Base-by-base conservation (phyloP, 106 monocot genomes). In the Apostasia shenzhenica region DNA sequence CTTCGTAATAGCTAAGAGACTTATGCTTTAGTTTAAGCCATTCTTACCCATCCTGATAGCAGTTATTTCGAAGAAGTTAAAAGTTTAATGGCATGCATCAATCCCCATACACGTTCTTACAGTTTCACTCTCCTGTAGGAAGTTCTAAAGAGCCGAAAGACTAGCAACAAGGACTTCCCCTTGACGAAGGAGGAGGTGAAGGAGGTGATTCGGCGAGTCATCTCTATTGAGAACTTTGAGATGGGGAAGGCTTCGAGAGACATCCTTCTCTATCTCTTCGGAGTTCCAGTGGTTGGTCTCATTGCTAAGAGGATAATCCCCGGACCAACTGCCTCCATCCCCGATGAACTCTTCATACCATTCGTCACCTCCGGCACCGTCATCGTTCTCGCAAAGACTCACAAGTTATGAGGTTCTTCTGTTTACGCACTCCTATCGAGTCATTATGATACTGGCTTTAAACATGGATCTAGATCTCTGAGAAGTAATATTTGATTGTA, bases 301-400 rank as follows among this genome's bases (percentile, higher is more conserved):
- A 1, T 95, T 0, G 77, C 70, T 1, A 95, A 95, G 63, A 77
- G 86, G 67, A 13, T 79, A 0, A 76, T 91, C 7, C 88, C 91
- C 0, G 94, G 91, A 0, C 71, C 76, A 26, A 62, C 61, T 6
- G 64, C 66, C 37, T 69, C 72, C 11, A 74, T 95, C 2, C 55
- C 88, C 1, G 94, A 95, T 54, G 88, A 95, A 3, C 8, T 95
- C 11, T 73, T 95, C 55, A 67, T 95, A n/a, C 91, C 94, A 1
- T 50, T 42, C 1, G 78, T 71, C 11, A 95, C 94, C 2, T 76
- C 88, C 1, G 80, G 75, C 68, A 77, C 94, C 2, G 85, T 84
- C 12, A 11, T 83, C 54, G 54, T 72, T 6, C 88, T 95, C 9
- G 74, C 83, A 8, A 88, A 84, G 76, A 78, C 56, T 6, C 68